phyloP scores from a whole-genome alignment of 2,329 filamentous ascomycete species.

The Furcasterigmium sp. region DNA sequence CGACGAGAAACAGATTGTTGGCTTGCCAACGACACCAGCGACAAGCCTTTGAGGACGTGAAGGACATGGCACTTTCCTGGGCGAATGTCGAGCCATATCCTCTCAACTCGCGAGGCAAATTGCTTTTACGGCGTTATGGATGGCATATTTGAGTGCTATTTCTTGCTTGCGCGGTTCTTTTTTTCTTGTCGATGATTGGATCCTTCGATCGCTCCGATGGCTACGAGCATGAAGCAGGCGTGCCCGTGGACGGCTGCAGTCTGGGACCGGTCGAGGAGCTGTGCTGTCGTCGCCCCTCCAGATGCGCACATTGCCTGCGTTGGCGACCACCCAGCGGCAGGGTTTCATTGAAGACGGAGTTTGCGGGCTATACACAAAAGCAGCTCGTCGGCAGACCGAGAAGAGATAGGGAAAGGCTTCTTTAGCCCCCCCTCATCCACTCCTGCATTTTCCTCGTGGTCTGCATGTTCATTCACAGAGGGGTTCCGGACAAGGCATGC shows the following conservation, averaged over 20 bases:
- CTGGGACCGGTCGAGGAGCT: too few species aligned
- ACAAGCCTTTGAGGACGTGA: constrained; percentile 8
- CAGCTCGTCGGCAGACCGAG: background rate
- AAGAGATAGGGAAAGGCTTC: background rate
- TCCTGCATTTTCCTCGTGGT: constrained; percentile 1
- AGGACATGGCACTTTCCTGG: constrained; percentile 4
- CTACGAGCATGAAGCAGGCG: background rate
- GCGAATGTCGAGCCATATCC: too few species aligned
- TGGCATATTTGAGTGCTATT: background rate
- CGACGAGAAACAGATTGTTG: background rate
- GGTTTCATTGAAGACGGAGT: background rate
- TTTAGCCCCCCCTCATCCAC: constrained; percentile 1
- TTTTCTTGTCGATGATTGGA: background rate
- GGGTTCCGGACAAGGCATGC: constrained; percentile 7
- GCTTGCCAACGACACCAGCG: background rate
- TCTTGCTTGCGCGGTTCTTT: background rate
- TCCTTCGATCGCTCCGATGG: background rate
- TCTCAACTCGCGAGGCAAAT: too few species aligned
- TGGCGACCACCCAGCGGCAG: background rate
- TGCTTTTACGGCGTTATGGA: background rate
- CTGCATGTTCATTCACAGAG: constrained; percentile 7
- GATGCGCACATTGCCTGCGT: too few species aligned
- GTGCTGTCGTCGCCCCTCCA: too few species aligned
- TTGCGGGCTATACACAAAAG: background rate
- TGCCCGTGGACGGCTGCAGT: too few species aligned